Conservation (phyloP, 805 yeast genomes). For the Yarrowia deformans region DNA sequence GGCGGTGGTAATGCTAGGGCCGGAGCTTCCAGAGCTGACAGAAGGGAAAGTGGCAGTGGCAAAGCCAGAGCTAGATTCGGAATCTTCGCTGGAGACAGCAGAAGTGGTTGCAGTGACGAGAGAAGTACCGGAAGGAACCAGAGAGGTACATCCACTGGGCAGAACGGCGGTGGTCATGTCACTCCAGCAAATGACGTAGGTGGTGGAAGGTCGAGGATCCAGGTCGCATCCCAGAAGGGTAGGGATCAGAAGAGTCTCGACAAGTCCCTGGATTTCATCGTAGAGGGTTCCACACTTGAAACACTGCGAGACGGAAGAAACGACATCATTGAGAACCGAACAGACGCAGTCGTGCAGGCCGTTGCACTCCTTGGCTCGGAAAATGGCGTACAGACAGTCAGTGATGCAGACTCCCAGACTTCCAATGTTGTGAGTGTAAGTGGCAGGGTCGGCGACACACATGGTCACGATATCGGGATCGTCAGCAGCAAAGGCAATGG, state of each 20-base stretch:
- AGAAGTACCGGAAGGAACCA: slow-evolving; percentile 28
- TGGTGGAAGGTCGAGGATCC: slow-evolving; percentile 27
- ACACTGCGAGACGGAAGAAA: slow-evolving; percentile 17
- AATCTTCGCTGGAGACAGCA: neutral
- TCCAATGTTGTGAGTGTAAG: slow-evolving; percentile 30
- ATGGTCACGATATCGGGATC: slow-evolving; percentile 40
- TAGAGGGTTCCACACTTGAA: slow-evolving; percentile 25
- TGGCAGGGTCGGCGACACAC: slow-evolving; percentile 33
- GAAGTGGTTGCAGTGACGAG: slow-evolving; percentile 2
- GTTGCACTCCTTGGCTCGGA: slow-evolving; percentile 19
- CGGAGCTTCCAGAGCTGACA: neutral
- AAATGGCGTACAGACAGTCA: slow-evolving; percentile 21
- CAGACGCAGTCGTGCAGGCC: slow-evolving; percentile 28
- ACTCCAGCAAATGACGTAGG: slow-evolving; percentile 18
- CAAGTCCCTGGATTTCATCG: slow-evolving; percentile 15
- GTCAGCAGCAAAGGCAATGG: slow-evolving; percentile 43
- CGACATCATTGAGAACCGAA: slow-evolving; percentile 15
- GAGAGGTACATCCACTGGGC: slow-evolving; percentile 24
- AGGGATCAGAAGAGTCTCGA: slow-evolving; percentile 23
- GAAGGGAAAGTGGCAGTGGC: neutral
- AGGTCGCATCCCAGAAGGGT: slow-evolving; percentile 21
- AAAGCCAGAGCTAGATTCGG: neutral
- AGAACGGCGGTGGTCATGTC: slow-evolving; percentile 17
- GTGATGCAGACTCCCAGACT: slow-evolving; percentile 18
- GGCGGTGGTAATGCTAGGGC: neutral